phyloP scores from a whole-genome alignment of 2,329 filamentous ascomycete species.

The Fusarium xyrophilum region DNA sequence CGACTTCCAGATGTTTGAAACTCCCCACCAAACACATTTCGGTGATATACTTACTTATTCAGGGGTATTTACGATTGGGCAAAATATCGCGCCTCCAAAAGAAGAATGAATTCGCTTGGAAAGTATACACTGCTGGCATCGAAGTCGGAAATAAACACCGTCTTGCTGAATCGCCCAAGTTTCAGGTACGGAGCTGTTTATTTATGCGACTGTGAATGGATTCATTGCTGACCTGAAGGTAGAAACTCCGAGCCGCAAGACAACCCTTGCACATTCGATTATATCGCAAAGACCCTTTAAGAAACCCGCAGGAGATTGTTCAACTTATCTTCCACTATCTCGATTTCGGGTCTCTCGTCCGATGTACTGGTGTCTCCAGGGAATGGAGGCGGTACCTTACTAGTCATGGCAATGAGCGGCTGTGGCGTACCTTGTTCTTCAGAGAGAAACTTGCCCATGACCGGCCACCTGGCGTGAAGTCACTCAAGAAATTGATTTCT shows the following conservation, averaged over 20 bases:
- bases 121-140: conserved; percentile 50
- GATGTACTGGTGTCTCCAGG: conserved; percentile 46
- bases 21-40: neutral
- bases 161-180: conserved; percentile 42
- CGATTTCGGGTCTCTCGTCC: conserved; percentile 45
- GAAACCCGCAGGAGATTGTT: conserved; percentile 48
- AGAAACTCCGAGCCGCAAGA: conserved; percentile 48
- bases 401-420: conserved; percentile 38
- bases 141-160: conserved; percentile 43
- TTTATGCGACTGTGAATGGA: neutral
- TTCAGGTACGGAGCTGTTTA: conserved; percentile 40
- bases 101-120: conserved; percentile 50
- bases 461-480: conserved; percentile 35
- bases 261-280: conserved; percentile 47
- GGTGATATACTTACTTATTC: conserved; percentile 6
- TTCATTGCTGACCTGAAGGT: neutral
- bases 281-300: conserved; percentile 46
- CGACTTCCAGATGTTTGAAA: conserved; percentile 48
- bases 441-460: conserved; percentile 28
- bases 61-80: conserved; percentile 54
- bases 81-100: conserved; percentile 50
- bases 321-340: conserved; percentile 47
- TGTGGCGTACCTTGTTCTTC: conserved; percentile 47
- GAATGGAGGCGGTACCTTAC: conserved; percentile 44
- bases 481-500: conserved; percentile 42